phyloP scores from a whole-genome alignment of 2,329 filamentous ascomycete species.

The Arthrobotrys musiformis region DNA sequence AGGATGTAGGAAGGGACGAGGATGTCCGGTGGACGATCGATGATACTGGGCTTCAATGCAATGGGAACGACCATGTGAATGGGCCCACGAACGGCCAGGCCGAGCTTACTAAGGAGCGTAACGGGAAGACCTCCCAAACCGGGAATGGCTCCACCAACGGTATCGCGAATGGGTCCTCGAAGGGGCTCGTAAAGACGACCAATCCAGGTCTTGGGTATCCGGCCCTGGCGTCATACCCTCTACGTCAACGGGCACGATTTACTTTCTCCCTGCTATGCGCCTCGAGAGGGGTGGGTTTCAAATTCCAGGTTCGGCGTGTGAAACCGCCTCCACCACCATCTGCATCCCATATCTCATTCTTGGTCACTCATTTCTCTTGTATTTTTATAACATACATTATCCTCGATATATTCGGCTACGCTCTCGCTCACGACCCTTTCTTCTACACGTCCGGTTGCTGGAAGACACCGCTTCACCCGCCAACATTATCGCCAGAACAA shows the following conservation, averaged over 20 bases:
- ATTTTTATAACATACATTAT: conserved; percentile 32
- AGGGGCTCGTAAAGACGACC: background rate
- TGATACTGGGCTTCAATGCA: conserved; percentile 17
- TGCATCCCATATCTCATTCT: conserved; percentile 11
- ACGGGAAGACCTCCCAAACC: background rate
- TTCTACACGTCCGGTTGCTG: conserved; percentile 30
- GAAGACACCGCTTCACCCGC: conserved; percentile 30
- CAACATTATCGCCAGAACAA: conserved; percentile 15
- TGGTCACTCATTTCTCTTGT: conserved; percentile 13
- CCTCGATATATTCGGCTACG: conserved; percentile 35
- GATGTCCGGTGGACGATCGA: conserved; percentile 34
- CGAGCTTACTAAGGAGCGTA: conserved; percentile 11
- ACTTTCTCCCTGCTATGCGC: conserved; percentile 28
- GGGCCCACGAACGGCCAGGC: conserved; percentile 8
- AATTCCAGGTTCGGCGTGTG: conserved; percentile 48
- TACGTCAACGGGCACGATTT: conserved; percentile 40
- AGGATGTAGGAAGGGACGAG: conserved; percentile 43
- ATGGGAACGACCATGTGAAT: conserved; percentile 4
- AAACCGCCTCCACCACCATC: conserved; percentile 15
- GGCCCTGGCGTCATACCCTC: conserved; percentile 17
- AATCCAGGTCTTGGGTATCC: conserved; percentile 31
- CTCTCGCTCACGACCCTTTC: conserved; percentile 22
- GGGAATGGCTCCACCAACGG: conserved; percentile 28
- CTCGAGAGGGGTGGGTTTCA: conserved; percentile 46
- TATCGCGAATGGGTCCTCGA: conserved; percentile 17